Percentiles rank a stretch among this genome's conserved stretches.
These are phyloP conservation scores for Pyrrhoderma lamaoense DNA, from an alignment of 1,284 basidiomycete species.

Conservation along the genomic window DNA sequence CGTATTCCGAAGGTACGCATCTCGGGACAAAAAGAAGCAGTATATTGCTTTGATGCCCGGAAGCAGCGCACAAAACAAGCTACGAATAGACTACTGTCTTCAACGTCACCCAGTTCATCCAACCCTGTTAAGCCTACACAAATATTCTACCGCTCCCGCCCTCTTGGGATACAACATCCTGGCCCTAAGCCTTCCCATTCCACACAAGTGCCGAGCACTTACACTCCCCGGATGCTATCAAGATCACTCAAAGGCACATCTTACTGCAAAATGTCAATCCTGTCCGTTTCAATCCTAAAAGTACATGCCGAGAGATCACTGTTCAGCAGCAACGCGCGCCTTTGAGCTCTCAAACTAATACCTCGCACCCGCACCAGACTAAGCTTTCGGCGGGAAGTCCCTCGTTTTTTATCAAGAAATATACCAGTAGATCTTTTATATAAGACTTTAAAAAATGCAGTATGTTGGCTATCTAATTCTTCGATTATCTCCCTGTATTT, in stretches of 20 bases:
- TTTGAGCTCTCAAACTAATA: too few relatives aligned
- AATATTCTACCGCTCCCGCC: constrained; percentile 7
- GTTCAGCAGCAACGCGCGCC: too few relatives aligned
- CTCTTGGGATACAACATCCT: neutral
- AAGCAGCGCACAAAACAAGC: constrained; percentile 16
- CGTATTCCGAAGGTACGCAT: constrained; percentile 19
- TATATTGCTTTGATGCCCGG: constrained; percentile 17
- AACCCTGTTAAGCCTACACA: constrained; percentile 1
- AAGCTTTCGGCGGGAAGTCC: too few relatives aligned
- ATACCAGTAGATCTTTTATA: too few relatives aligned
- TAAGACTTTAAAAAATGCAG: too few relatives aligned
- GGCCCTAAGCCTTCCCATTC: neutral
- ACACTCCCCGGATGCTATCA: constrained; percentile 4
- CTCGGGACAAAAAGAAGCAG: constrained; percentile 15
- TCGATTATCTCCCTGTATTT: too few relatives aligned
- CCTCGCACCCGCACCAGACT: too few relatives aligned
- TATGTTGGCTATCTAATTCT: too few relatives aligned
- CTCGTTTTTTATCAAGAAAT: too few relatives aligned
- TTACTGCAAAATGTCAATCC: constrained; percentile 11
- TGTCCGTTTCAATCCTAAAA: constrained; percentile 1
- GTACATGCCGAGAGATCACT: too few relatives aligned
- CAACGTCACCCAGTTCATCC: neutral
- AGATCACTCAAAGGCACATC: constrained; percentile 6
- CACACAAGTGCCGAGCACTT: neutral
- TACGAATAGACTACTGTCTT: neutral